These are phyloP conservation scores for Penicillium flavigenum DNA, from an alignment of 495 filamentous ascomycete species.

Conservation along the genomic window DNA sequence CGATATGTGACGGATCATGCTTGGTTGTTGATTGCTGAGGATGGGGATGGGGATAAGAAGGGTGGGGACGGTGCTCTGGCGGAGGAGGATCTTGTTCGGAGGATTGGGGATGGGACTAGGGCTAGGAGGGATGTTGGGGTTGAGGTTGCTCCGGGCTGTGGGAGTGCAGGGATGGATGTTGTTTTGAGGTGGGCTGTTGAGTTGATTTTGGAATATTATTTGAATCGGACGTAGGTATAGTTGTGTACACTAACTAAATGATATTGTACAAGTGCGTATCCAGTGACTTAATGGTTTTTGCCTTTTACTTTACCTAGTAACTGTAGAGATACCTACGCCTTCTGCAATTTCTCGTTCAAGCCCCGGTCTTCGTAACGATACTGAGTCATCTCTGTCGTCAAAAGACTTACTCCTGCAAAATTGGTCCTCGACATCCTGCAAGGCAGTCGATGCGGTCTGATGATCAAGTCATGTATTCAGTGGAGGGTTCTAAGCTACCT, in stretches of 20 bases:
- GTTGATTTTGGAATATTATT: constrained; percentile 34
- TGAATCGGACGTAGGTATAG: not conserved
- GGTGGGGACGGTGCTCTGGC: constrained; percentile 23
- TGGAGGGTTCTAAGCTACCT: no score
- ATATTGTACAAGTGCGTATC: not conserved
- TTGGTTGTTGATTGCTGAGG: constrained; percentile 67
- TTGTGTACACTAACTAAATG: not conserved
- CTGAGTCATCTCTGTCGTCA: not conserved
- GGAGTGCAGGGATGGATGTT: constrained; percentile 34
- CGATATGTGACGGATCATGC: constrained; percentile 78
- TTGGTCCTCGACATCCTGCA: constrained; percentile 39
- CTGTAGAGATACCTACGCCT: not conserved
- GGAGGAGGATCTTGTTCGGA: constrained; percentile 31
- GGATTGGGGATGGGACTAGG: constrained; percentile 36
- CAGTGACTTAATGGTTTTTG: not conserved
- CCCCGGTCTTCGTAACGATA: not conserved
- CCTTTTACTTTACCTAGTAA: not conserved
- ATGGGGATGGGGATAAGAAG: constrained; percentile 48
- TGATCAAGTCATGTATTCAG: no score
- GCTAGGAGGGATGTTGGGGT: constrained; percentile 40
- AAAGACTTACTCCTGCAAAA: not conserved
- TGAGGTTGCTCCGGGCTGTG: constrained; percentile 39
- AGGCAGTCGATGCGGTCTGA: constrained; percentile 36
- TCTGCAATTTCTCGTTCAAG: not conserved
- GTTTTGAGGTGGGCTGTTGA: constrained; percentile 48